phyloP scores from a whole-genome alignment of 2,329 filamentous ascomycete genomes.

The Botryosphaeria dothidea region DNA sequence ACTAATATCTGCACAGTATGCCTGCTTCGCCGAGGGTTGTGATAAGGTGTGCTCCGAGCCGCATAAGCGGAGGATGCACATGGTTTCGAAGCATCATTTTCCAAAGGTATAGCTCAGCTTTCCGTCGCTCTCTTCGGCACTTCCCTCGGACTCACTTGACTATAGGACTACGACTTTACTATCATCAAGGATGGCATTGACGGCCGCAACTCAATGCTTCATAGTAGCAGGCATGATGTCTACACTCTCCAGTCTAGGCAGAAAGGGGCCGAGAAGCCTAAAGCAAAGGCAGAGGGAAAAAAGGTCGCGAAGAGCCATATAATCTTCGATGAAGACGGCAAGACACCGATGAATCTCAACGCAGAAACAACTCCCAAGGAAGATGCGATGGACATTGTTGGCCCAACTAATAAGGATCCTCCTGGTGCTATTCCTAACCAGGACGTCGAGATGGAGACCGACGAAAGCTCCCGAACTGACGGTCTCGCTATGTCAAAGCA shows the following conservation, averaged over 20 bases:
- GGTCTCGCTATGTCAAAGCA: background rate
- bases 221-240: constrained; percentile 20
- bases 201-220: constrained; percentile 74
- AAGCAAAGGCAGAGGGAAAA: background rate
- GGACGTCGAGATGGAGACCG: background rate
- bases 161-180: constrained; percentile 41
- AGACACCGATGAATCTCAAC: background rate
- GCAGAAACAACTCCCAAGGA: background rate
- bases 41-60: constrained; percentile 80
- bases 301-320: background rate
- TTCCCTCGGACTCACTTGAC: background rate
- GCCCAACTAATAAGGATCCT: background rate
- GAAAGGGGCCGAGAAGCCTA: background rate
- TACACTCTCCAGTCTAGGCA: background rate
- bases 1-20: constrained; percentile 57
- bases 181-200: constrained; percentile 91
- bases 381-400: background rate
- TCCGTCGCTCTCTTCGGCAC: background rate
- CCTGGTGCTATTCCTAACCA: background rate
- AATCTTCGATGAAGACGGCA: constrained; percentile 2
- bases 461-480: background rate
- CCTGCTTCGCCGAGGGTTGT: constrained; percentile 87
- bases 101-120: constrained; percentile 54
- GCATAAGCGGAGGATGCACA: constrained; percentile 81
- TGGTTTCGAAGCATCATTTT: constrained; percentile 93